Evolutionary conservation across 768 basidiomycete genomes (phyloP).

Genomic region (Epithele typhae): DNA sequence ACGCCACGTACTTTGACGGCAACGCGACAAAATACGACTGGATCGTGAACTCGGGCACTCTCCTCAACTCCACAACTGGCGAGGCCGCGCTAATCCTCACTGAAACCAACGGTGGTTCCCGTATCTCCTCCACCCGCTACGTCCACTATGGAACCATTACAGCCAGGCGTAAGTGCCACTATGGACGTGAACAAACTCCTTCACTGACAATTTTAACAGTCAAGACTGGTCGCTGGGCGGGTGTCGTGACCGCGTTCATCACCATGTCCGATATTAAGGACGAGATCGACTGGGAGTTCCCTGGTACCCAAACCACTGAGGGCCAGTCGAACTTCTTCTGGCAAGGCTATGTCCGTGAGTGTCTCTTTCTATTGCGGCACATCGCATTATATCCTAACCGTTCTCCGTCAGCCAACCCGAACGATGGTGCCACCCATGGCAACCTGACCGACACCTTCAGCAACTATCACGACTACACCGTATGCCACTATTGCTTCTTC

Average conservation of each 20-base stretch:
- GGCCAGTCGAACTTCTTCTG: slow-evolving; percentile 83
- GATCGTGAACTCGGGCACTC: slow-evolving; percentile 62
- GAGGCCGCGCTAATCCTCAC: slow-evolving; percentile 69
- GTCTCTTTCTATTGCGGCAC: slow-evolving; percentile 1
- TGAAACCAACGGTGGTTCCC: slow-evolving; percentile 68
- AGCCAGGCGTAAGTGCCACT: slow-evolving; percentile 46
- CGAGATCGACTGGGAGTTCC: slow-evolving; percentile 88
- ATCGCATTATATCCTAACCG: not conserved
- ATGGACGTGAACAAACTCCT: no score
- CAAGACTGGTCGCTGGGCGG: slow-evolving; percentile 75
- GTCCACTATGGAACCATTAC: slow-evolving; percentile 79
- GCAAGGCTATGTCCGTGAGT: slow-evolving; percentile 66
- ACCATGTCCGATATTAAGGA: slow-evolving; percentile 80
- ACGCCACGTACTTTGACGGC: slow-evolving; percentile 65
- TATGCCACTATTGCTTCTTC: slow-evolving; percentile 22
- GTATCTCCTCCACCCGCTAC: slow-evolving; percentile 75
- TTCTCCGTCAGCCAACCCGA: slow-evolving; percentile 34
- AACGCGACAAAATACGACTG: slow-evolving; percentile 74
- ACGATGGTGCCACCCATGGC: slow-evolving; percentile 43
- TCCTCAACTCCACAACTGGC: slow-evolving; percentile 57
- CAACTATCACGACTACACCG: slow-evolving; percentile 76
- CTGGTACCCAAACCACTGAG: slow-evolving; percentile 53
- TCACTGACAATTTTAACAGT: slow-evolving; percentile 34
- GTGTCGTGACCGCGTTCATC: slow-evolving; percentile 82
- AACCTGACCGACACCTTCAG: slow-evolving; percentile 58